Conservation (phyloP, 2,329 filamentous ascomycete genomes). For the Apiospora saccharicola region DNA sequence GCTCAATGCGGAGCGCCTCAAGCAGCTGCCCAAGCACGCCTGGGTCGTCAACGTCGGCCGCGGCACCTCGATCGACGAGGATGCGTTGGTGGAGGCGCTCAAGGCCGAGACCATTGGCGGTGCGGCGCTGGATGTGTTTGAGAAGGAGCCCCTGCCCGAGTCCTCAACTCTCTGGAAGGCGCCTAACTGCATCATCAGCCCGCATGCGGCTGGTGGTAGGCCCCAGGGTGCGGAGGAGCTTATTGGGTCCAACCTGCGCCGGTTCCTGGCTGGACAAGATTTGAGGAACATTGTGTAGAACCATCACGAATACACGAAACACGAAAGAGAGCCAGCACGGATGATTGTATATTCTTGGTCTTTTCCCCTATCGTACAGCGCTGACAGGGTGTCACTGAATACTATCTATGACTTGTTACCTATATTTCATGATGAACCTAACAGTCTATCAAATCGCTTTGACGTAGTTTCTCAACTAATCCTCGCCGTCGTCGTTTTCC, state of each 20-base stretch:
- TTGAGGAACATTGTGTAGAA: conserved; percentile 58
- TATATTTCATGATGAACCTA: too few species aligned
- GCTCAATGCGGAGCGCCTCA: conserved; percentile 61
- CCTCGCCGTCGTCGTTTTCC: conserved; percentile 29
- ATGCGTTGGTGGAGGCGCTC: conserved; percentile 55
- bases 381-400: not conserved
- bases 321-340: not conserved
- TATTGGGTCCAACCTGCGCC: conserved; percentile 67
- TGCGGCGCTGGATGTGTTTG: conserved; percentile 58
- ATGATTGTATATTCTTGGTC: not conserved
- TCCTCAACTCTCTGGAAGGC: conserved; percentile 57
- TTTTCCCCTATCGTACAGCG: not conserved
- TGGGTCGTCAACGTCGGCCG: conserved; percentile 63
- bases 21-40: conserved; percentile 62
- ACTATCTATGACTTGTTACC: not conserved
- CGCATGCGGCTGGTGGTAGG: conserved; percentile 66
- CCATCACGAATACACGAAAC: not conserved
- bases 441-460: too few species aligned
- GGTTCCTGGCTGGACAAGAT: conserved; percentile 64
- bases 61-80: conserved; percentile 57
- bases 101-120: conserved; percentile 53
- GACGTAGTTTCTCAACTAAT: conserved; percentile 1
- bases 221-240: conserved; percentile 67
- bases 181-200: conserved; percentile 61
- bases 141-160: conserved; percentile 45